phyloP scores from a whole-genome alignment of 495 filamentous ascomycete genomes.

The Penicillium steckii region DNA sequence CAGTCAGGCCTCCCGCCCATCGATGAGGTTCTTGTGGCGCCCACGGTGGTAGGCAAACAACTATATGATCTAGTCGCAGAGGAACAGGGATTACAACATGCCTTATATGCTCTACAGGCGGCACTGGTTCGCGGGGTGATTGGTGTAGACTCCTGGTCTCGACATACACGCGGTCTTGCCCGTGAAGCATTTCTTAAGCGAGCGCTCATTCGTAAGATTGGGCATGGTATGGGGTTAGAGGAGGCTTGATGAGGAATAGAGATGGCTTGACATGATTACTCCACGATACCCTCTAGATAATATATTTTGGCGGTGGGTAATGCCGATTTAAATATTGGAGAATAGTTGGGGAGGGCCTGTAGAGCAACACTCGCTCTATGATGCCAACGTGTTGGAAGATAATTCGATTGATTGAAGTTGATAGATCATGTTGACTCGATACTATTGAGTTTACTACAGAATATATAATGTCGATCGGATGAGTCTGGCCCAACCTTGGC shows the following conservation, averaged over 20 bases:
- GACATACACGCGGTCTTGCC: slow-evolving; percentile 77
- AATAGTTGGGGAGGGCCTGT: too few relatives aligned
- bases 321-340: too few relatives aligned
- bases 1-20: slow-evolving; percentile 59
- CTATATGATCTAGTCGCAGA: slow-evolving; percentile 85
- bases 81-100: slow-evolving; percentile 78
- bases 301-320: not conserved
- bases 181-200: slow-evolving; percentile 90
- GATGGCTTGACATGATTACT: not conserved
- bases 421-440: not conserved
- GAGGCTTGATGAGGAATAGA: slow-evolving; percentile 12
- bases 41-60: slow-evolving; percentile 89
- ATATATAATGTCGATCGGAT: not conserved
- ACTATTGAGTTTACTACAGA: not conserved
- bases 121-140: slow-evolving; percentile 82
- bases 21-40: slow-evolving; percentile 90
- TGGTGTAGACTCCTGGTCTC: slow-evolving; percentile 74
- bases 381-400: too few relatives aligned
- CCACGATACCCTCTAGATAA: slow-evolving; percentile 11
- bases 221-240: slow-evolving; percentile 73
- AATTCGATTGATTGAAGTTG: not conserved
- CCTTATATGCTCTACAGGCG: slow-evolving; percentile 78
- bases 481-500: not conserved
- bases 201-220: slow-evolving; percentile 86
- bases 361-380: too few relatives aligned